Evolutionary conservation across 441 rosid genomes (phyloP).

Genomic region (Sinapis alba): DNA sequence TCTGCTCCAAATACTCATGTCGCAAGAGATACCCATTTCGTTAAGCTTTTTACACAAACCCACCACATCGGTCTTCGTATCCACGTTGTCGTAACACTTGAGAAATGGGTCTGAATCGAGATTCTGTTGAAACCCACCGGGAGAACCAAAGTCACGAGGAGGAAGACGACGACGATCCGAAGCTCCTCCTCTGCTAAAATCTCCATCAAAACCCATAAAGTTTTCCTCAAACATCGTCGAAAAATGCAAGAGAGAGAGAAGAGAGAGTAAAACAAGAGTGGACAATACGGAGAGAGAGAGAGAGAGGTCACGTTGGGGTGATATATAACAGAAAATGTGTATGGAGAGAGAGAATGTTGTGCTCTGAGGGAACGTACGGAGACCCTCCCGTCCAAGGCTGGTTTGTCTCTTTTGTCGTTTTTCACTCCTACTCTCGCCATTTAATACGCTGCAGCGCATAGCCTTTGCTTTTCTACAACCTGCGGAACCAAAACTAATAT

Average conservation of each 20-base stretch:
- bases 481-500: background rate
- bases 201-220: constrained; percentile 19
- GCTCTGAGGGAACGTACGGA: constrained; percentile 10
- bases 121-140: constrained; percentile 44
- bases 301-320: background rate
- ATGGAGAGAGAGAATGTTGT: constrained; percentile 8
- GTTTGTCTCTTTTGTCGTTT: constrained; percentile 25
- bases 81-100: constrained; percentile 29
- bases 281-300: constrained; percentile 1
- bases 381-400: constrained; percentile 16
- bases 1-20: constrained; percentile 32
- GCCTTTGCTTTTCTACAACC: background rate
- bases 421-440: constrained; percentile 26
- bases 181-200: constrained; percentile 31
- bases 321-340: constrained; percentile 7
- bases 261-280: background rate
- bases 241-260: background rate
- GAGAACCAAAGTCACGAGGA: constrained; percentile 17
- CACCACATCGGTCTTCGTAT: constrained; percentile 11
- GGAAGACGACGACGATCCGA: constrained; percentile 26
- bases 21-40: constrained; percentile 54
- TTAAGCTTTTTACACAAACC: constrained; percentile 49
- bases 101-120: constrained; percentile 34
- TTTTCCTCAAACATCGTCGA: constrained; percentile 23
- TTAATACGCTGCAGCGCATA: constrained; percentile 35